Percentiles rank a stretch among this genome's conserved stretches.
Conservation (phyloP, 306 rosid genomes). For the Prunus mongolica region DNA sequence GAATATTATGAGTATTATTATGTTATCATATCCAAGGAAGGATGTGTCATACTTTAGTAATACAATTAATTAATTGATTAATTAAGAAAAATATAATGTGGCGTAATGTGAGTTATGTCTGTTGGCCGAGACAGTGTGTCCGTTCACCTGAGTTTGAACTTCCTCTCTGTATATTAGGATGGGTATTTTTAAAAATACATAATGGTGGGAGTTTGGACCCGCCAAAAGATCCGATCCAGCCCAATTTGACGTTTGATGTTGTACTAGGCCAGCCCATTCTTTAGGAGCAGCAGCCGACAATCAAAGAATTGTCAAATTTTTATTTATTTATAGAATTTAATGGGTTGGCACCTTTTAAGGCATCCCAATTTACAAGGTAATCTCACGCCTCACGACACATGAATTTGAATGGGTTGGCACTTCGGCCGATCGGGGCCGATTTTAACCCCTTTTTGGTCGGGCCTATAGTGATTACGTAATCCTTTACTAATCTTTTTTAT, state of each 20-base stretch:
- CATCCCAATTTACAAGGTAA: neutral
- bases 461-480: neutral
- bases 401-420: neutral
- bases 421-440: neutral
- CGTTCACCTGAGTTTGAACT: too few species aligned
- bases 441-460: neutral
- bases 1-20: too few species aligned
- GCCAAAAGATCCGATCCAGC: neutral
- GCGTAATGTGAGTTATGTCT: accelerated
- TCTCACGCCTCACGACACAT: neutral
- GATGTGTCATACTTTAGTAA: too few species aligned
- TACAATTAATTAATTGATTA: too few species aligned
- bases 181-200: too few species aligned
- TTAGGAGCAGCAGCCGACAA: neutral
- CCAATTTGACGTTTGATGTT: neutral
- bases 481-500: neutral
- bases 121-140: accelerated
- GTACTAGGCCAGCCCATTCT: too few species aligned
- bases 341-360: neutral
- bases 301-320: neutral
- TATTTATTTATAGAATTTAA: neutral
- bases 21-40: too few species aligned
- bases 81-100: too few species aligned
- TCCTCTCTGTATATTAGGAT: accelerated
- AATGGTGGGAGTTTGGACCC: neutral